Evolutionary conservation across 208 protist species (phyloP).

Genomic region (Angomonas deanei): DNA sequence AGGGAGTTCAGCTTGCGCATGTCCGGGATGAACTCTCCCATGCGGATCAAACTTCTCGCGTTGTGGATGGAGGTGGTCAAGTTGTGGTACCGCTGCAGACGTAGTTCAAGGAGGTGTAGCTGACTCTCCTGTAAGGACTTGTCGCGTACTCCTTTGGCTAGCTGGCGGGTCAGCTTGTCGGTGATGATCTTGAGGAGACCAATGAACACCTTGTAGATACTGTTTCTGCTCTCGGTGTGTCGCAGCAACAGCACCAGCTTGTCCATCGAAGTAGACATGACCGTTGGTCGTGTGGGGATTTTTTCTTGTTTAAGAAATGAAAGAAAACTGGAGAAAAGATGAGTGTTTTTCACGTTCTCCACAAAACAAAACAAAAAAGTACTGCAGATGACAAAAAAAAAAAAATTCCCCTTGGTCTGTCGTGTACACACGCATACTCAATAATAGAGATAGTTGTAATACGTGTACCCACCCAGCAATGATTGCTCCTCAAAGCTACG

Average conservation of each 20-base stretch:
- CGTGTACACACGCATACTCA: no score
- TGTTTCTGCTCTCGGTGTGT: neutral
- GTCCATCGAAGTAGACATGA: neutral
- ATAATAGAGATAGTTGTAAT: neutral
- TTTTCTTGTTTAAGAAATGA: neutral
- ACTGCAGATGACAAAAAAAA: slow-evolving; percentile 11
- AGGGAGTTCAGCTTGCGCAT: slow-evolving; percentile 30
- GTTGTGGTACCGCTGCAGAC: neutral
- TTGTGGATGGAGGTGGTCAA: slow-evolving; percentile 14
- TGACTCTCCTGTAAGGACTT: neutral
- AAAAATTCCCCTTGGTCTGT: no score
- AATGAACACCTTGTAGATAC: neutral
- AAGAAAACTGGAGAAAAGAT: slow-evolving; percentile 7
- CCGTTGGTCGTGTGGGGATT: neutral
- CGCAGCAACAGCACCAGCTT: neutral
- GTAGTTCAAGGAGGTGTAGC: neutral
- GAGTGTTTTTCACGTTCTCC: no score
- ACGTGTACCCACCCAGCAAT: neutral
- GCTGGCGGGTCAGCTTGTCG: neutral
- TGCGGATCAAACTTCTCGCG: slow-evolving; percentile 36
- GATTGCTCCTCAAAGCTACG: slow-evolving; percentile 21
- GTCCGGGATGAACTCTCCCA: slow-evolving; percentile 41
- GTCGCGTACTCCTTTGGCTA: neutral
- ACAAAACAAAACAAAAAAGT: no score
- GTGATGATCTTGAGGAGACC: neutral